Percentiles rank a stretch among this genome's conserved stretches.
phyloP scores from a whole-genome alignment of 441 rosid genomes.

The Adansonia rubrostipa region DNA sequence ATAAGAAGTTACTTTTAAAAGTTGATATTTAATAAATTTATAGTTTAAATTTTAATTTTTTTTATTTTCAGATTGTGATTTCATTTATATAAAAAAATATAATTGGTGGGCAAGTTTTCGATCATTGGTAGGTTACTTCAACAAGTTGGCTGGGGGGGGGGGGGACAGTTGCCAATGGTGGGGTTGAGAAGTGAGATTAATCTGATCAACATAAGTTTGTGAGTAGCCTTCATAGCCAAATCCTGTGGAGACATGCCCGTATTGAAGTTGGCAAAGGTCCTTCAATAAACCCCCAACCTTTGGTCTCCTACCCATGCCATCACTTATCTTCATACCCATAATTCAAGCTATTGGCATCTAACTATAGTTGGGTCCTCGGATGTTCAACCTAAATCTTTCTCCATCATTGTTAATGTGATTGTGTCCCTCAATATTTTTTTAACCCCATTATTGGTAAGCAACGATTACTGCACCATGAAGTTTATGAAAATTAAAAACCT shows the following conservation, averaged over 20 bases:
- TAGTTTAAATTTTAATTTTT: no score
- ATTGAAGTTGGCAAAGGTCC: constrained; percentile 40
- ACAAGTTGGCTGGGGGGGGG: constrained; percentile 18
- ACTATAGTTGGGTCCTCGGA: background rate
- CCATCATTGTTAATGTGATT: constrained; percentile 26
- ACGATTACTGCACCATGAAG: background rate
- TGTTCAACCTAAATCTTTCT: constrained; percentile 15
- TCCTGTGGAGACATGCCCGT: constrained; percentile 31
- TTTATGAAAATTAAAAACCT: background rate
- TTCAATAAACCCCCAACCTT: constrained; percentile 37
- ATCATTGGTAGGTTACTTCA: constrained; percentile 6
- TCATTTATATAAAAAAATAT: no score
- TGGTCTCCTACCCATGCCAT: constrained; percentile 45
- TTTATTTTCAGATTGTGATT: no score
- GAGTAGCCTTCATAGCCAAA: constrained; percentile 10
- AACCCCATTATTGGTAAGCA: background rate
- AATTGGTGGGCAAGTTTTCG: constrained; percentile 2
- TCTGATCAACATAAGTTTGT: background rate
- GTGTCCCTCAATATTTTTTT: background rate
- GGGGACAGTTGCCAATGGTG: constrained; percentile 12
- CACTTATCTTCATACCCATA: constrained; percentile 45
- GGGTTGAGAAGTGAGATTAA: constrained; percentile 11
- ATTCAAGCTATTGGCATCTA: constrained; percentile 20
- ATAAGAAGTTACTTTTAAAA: background rate
- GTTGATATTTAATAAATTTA: no score